Evolutionary conservation across 2,329 filamentous ascomycete genomes (phyloP).

Genomic region (Paecilomyces fulvus): DNA sequence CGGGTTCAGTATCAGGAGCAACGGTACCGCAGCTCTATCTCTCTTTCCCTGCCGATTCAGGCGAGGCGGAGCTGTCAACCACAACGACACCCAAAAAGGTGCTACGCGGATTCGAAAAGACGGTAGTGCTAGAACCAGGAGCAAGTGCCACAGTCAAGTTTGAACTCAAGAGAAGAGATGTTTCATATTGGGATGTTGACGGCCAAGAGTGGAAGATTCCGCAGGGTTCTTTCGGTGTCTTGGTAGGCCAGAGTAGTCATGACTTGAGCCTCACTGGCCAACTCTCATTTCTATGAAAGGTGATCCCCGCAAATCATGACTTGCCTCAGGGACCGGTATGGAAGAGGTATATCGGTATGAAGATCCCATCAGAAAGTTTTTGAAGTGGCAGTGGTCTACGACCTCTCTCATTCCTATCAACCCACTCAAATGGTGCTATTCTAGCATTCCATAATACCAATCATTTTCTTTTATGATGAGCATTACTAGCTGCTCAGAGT

Average conservation of each 20-base stretch:
- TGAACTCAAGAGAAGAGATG: constrained; percentile 31
- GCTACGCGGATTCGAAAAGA: constrained; percentile 47
- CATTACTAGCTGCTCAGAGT: too few relatives aligned
- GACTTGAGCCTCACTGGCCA: constrained; percentile 14
- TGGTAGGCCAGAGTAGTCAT: constrained; percentile 17
- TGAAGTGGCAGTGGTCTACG: too few relatives aligned
- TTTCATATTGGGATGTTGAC: constrained; percentile 28
- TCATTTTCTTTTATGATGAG: too few relatives aligned
- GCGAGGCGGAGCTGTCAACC: background rate
- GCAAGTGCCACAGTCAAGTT: constrained; percentile 37
- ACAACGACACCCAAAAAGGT: constrained; percentile 22
- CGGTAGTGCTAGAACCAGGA: constrained; percentile 31
- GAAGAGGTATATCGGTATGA: too few relatives aligned
- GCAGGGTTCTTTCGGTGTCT: constrained; percentile 13
- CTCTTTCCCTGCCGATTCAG: constrained; percentile 23
- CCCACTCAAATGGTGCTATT: too few relatives aligned
- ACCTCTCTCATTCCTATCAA: too few relatives aligned
- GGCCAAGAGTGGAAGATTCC: constrained; percentile 27
- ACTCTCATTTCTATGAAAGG: constrained; percentile 3
- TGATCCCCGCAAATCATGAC: too few relatives aligned
- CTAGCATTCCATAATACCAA: too few relatives aligned
- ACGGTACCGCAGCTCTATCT: constrained; percentile 51
- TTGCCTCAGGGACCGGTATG: too few relatives aligned
- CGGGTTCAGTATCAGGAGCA: constrained; percentile 39
- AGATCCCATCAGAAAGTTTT: too few relatives aligned